Conservation (phyloP, 768 basidiomycete species). For the Leucosporidium creatinivorum region DNA sequence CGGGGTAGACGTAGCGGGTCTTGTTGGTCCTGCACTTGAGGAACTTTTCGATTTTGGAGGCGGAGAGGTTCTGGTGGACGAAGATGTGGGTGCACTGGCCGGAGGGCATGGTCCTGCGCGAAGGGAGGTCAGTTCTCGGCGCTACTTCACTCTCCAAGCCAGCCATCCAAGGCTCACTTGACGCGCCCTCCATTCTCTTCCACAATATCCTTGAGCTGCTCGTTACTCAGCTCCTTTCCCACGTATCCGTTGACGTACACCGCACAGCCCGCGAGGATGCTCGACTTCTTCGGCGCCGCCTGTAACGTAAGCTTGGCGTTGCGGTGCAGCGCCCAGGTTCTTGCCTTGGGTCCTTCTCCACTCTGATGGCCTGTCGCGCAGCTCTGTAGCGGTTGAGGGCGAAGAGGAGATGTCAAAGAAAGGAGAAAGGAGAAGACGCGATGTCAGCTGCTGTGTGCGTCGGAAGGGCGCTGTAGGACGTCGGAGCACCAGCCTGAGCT, state of each 20-base stretch:
- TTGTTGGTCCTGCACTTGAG: slow-evolving; percentile 51
- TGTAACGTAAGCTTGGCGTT: slow-evolving; percentile 49
- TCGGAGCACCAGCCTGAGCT: not conserved
- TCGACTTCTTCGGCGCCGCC: slow-evolving; percentile 41
- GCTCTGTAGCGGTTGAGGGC: slow-evolving; percentile 50
- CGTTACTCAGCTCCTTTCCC: slow-evolving; percentile 57
- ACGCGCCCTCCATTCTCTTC: slow-evolving; percentile 59
- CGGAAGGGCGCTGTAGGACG: not conserved
- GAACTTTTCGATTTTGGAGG: slow-evolving; percentile 61
- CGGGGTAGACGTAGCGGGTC: slow-evolving; percentile 55
- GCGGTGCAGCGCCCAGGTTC: slow-evolving; percentile 42
- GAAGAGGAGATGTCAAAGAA: no score
- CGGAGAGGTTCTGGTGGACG: slow-evolving; percentile 63
- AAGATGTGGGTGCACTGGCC: slow-evolving; percentile 66
- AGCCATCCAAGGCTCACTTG: slow-evolving; percentile 48
- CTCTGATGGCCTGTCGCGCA: slow-evolving; percentile 64
- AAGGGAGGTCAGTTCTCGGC: not conserved
- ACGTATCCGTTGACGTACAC: slow-evolving; percentile 46
- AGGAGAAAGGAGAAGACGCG: no score
- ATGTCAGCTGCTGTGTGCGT: no score
- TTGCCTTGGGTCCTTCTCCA: slow-evolving; percentile 45
- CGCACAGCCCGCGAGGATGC: slow-evolving; percentile 30
- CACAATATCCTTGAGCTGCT: slow-evolving; percentile 67
- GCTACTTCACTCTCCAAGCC: slow-evolving; percentile 8
- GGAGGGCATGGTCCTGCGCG: slow-evolving; percentile 51